phyloP scores from a whole-genome alignment of 305 asterid genomes.

The Fraxinus sp. region DNA sequence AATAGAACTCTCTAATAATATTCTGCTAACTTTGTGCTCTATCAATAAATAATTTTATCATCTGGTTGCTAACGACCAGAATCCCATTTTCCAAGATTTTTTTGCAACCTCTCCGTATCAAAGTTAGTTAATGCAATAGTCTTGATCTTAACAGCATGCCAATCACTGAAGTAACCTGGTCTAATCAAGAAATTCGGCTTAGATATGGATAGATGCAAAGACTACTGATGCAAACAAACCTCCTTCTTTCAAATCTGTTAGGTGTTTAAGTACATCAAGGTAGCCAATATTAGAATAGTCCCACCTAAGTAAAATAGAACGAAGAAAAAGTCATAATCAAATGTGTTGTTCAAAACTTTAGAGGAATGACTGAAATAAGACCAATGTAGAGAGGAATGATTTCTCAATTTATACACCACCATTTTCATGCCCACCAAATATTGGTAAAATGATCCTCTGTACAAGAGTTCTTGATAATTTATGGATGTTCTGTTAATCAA shows the following conservation, averaged over 20 bases:
- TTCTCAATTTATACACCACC: no score
- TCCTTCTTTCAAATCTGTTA: conserved; percentile 85
- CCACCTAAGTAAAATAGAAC: conserved; percentile 62
- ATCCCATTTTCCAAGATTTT: conserved; percentile 80
- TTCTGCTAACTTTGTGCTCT: background rate
- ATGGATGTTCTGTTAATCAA: background rate
- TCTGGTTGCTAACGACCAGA: conserved; percentile 95
- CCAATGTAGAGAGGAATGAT: background rate
- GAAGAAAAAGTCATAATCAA: background rate
- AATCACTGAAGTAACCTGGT: conserved; percentile 34
- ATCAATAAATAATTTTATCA: conserved; percentile 2
- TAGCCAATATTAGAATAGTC: conserved; percentile 86
- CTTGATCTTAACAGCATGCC: conserved; percentile 80
- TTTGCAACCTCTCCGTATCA: conserved; percentile 68
- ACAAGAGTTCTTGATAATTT: background rate
- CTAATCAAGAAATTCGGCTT: conserved; percentile 31
- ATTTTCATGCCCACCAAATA: background rate
- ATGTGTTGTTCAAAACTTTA: background rate
- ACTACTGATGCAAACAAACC: conserved; percentile 44
- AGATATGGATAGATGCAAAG: conserved; percentile 7
- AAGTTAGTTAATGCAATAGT: conserved; percentile 92
- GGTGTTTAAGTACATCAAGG: conserved; percentile 92
- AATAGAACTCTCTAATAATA: background rate
- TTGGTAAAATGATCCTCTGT: background rate
- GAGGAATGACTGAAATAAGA: background rate